Evolutionary conservation across 2,329 filamentous ascomycete species (phyloP).

Genomic region (Lasiodiplodia citricola): DNA sequence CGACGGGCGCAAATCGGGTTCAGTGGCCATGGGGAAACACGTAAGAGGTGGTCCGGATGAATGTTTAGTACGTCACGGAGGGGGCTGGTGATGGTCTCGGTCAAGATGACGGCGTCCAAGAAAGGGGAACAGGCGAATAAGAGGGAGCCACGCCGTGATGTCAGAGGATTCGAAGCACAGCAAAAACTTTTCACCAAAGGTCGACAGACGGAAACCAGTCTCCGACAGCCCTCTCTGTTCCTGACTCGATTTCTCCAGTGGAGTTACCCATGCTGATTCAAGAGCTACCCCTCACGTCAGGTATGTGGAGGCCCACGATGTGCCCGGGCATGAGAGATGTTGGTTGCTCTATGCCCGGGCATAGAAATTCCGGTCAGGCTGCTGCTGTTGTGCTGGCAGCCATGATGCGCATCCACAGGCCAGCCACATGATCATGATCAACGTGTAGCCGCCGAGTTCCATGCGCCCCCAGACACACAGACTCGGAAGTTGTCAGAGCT

Average conservation of each 20-base stretch:
- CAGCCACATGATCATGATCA: slow-evolving; percentile 25
- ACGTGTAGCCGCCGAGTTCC: slow-evolving; percentile 9
- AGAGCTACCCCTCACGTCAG: slow-evolving; percentile 13
- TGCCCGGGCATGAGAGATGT: slow-evolving; percentile 13
- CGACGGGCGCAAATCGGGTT: neutral
- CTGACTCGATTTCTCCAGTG: slow-evolving; percentile 22
- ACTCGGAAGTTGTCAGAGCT: slow-evolving; percentile 17
- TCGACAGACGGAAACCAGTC: slow-evolving; percentile 11
- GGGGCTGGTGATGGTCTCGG: neutral
- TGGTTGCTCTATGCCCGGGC: slow-evolving; percentile 16
- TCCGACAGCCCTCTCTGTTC: slow-evolving; percentile 10
- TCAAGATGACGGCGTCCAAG: slow-evolving; percentile 3
- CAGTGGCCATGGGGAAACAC: slow-evolving; percentile 4
- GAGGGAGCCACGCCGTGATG: slow-evolving; percentile 4
- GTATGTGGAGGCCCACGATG: slow-evolving; percentile 15
- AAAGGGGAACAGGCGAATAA: neutral
- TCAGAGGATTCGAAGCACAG: slow-evolving; percentile 6
- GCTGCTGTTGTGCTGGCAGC: slow-evolving; percentile 15
- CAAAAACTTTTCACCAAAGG: slow-evolving; percentile 21
- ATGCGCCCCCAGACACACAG: slow-evolving; percentile 23
- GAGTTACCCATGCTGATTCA: slow-evolving; percentile 15
- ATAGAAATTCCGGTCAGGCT: slow-evolving; percentile 9
- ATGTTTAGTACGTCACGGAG: neutral
- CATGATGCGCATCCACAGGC: slow-evolving; percentile 11
- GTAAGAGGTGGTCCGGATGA: slow-evolving; percentile 6